These are phyloP conservation scores for Diplocarpon rosae DNA, from an alignment of 2,329 filamentous ascomycete genomes.

Conservation along the genomic window DNA sequence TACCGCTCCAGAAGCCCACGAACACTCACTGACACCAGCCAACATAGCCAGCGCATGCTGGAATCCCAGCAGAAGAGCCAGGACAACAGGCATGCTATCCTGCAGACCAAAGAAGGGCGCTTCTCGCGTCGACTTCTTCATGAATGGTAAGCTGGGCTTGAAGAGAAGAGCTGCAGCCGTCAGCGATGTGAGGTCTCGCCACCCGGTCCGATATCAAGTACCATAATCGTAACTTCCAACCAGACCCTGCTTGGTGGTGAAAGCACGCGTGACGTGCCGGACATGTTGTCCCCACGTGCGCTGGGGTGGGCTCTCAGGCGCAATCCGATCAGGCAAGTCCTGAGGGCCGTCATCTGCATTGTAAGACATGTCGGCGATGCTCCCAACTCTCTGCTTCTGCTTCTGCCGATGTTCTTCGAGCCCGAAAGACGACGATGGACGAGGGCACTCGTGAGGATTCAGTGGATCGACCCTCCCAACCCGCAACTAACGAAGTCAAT, in stretches of 20 bases:
- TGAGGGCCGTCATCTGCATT: conserved; percentile 21
- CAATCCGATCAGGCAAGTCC: conserved; percentile 33
- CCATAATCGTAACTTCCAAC: conserved; percentile 83
- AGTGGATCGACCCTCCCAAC: no score
- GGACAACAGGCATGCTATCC: conserved; percentile 63
- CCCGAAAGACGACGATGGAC: no score
- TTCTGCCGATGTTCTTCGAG: no score
- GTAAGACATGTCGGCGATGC: conserved; percentile 13
- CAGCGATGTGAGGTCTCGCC: not conserved
- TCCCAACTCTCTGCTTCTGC: not conserved
- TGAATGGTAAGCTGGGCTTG: conserved; percentile 64
- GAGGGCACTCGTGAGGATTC: no score
- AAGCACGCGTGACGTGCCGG: conserved; percentile 32
- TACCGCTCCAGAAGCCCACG: no score
- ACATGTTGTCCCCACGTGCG: conserved; percentile 31
- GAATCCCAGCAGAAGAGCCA: conserved; percentile 65
- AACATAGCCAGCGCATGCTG: conserved; percentile 70
- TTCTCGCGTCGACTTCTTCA: conserved; percentile 46
- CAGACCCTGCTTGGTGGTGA: conserved; percentile 52
- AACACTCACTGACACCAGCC: conserved; percentile 29
- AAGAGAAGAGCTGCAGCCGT: conserved; percentile 53
- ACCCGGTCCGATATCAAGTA: conserved; percentile 33
- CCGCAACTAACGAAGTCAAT: no score
- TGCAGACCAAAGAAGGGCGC: conserved; percentile 79
- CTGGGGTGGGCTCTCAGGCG: conserved; percentile 31